Conservation (phyloP, 495 filamentous ascomycete genomes). For the Podospora tetraspora region DNA sequence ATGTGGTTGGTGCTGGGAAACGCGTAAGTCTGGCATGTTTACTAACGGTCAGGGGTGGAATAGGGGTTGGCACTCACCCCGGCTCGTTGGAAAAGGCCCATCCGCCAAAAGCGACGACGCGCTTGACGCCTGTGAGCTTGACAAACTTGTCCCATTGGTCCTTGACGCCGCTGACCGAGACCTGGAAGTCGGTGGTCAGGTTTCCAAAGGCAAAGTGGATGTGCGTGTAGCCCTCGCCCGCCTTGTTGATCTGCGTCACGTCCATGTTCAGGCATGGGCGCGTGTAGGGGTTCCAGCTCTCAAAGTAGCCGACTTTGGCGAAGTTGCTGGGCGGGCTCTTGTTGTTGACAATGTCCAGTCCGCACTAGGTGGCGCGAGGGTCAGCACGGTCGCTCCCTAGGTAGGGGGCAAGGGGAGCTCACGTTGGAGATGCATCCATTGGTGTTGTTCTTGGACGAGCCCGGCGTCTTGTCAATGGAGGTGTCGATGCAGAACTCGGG, state of each 20-base stretch:
- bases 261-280: constrained; percentile 25
- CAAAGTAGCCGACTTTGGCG: constrained; percentile 24
- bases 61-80: background rate
- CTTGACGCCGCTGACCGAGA: constrained; percentile 5
- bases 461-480: constrained; percentile 32
- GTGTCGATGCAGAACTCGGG: constrained; percentile 39
- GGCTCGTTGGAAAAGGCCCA: constrained; percentile 27
- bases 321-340: constrained; percentile 3
- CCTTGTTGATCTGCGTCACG: constrained; percentile 7
- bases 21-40: background rate
- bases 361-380: constrained; percentile 24
- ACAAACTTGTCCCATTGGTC: constrained; percentile 22
- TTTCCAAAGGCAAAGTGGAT: constrained; percentile 25
- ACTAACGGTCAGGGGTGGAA: background rate
- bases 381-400: too few relatives aligned
- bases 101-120: constrained; percentile 32
- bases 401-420: too few relatives aligned
- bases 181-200: constrained; percentile 11
- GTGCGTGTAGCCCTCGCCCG: constrained; percentile 19
- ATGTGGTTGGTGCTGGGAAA: constrained; percentile 17
- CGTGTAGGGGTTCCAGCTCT: constrained; percentile 23
- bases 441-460: constrained; percentile 25
- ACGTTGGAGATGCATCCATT: constrained; percentile 43
- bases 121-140: constrained; percentile 20
- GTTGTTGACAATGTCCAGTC: constrained; percentile 26